A percentile compares a stretch with the other conserved stretches of the same genome.
Evolutionary conservation across 163 green algal genomes (phyloP).

Genomic region (Trebouxiophyceae sp.): DNA sequence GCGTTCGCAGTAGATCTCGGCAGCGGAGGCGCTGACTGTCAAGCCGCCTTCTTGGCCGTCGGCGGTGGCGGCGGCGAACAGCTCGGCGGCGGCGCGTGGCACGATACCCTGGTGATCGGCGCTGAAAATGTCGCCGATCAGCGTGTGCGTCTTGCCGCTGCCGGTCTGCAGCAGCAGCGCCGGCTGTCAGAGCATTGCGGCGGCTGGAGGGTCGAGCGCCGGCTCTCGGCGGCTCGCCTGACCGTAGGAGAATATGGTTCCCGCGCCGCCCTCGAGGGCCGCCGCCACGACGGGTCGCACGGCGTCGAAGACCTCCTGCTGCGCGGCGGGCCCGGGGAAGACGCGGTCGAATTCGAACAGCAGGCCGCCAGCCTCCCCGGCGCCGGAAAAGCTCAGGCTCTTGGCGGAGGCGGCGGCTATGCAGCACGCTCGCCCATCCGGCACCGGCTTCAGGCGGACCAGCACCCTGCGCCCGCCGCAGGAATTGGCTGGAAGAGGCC

Average conservation of each 20-base stretch:
- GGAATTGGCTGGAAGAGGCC: no score
- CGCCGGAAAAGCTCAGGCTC: not conserved
- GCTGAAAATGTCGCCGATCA: conserved; percentile 43
- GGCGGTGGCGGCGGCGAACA: not conserved
- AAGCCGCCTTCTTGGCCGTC: not conserved
- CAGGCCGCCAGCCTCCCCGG: not conserved
- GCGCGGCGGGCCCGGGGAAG: not conserved
- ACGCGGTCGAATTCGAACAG: not conserved
- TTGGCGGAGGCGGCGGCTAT: not conserved
- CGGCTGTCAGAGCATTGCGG: not conserved
- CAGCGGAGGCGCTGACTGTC: conserved; percentile 41
- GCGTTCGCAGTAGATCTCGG: conserved; percentile 84
- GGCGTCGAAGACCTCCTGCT: conserved; percentile 15
- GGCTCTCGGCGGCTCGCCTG: conserved; percentile 2
- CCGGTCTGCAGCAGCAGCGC: conserved; percentile 31
- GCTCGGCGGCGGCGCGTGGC: conserved; percentile 45
- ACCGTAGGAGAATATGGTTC: conserved; percentile 51
- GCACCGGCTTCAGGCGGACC: not conserved
- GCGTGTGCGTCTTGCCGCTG: conserved; percentile 74
- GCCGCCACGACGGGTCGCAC: conserved; percentile 37
- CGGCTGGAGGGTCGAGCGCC: not conserved
- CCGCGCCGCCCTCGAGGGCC: conserved; percentile 47
- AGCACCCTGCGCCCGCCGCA: not conserved
- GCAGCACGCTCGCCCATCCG: not conserved
- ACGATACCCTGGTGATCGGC: conserved; percentile 45